phyloP scores from a whole-genome alignment of 305 asterid genomes.

The Andrographis paniculata region DNA sequence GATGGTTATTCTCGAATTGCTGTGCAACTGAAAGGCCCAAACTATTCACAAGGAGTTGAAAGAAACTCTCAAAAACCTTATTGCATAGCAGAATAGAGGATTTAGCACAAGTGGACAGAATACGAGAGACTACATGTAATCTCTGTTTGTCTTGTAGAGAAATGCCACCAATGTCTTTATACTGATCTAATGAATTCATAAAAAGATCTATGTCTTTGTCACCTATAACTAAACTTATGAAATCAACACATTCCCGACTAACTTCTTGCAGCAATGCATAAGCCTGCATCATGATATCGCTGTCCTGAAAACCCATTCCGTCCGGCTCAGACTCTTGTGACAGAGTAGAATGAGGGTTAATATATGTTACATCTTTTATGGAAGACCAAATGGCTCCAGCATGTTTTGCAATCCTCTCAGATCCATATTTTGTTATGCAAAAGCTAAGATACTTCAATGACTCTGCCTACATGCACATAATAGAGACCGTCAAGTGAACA shows the following conservation, averaged over 20 bases:
- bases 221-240: conserved; percentile 42
- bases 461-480: conserved; percentile 60
- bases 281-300: conserved; percentile 64
- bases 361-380: conserved; percentile 55
- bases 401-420: conserved; percentile 58
- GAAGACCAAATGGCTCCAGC: conserved; percentile 69
- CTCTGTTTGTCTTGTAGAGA: conserved; percentile 54
- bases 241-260: conserved; percentile 37
- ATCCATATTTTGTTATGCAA: conserved; percentile 64
- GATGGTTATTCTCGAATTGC: conserved; percentile 23
- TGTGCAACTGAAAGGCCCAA: conserved; percentile 49
- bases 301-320: conserved; percentile 56
- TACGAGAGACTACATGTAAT: conserved; percentile 64
- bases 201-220: conserved; percentile 62
- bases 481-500: conserved; percentile 15
- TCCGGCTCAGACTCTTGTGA: conserved; percentile 38
- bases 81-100: conserved; percentile 56
- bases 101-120: conserved; percentile 56
- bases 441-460: conserved; percentile 72
- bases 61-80: conserved; percentile 58
- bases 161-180: conserved; percentile 36
- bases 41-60: conserved; percentile 50
- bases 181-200: conserved; percentile 40
- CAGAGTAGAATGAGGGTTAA: conserved; percentile 47
- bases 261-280: conserved; percentile 58